Evolutionary conservation across 306 rosid species (phyloP), one percentile per base, ranked within the genome.

Genomic region (Vicia faba): DNA sequence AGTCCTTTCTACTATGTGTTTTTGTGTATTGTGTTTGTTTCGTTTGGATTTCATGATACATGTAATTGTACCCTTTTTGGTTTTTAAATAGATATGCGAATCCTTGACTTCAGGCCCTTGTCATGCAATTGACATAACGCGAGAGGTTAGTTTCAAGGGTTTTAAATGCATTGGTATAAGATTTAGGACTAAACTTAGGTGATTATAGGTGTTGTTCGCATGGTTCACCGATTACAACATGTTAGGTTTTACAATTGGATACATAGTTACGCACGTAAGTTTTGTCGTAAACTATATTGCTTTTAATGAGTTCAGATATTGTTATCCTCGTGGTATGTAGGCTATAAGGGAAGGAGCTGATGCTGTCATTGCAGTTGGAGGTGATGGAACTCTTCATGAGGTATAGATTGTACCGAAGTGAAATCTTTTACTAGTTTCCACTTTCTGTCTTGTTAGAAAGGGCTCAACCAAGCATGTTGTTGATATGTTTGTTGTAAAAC

Each of bases 361-460:
- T 61, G 90, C 97, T 78, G 96, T 93, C 44, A 79, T 93, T 60
- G 91, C 89, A 40, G 99, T 93, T 69, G 99, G 99, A 77, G 99
- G 99, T 64, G 97, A 93, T 74, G 97, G 99, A 83, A 93, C 97
- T 44, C 88, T 93, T 75, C 97, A 93, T 70, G 99, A 93, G 99
- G 97, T 93, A 78, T 41, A 57, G 18, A 57, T 35, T 64, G 54
- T 16, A 0, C 31, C 14, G 5, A 51, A 51, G 12, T 41, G 20
- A 60, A 57, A 41, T 75, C 35, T 66, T 63, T 26, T 14, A 71
- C 28, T 26, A 59, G 58, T 26, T 66, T 59, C 12, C 19, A 51
- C 14, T 18, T 55, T 44, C 12, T 68, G 20, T 72, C 71, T 39
- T 41, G 14, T 49, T 11, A 31, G 3, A 51, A 64, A 11, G 13